Percentiles rank a stretch among this genome's conserved stretches.
Conservation (phyloP, 352 stramenopile genomes). For the Phytophthora melonis region DNA sequence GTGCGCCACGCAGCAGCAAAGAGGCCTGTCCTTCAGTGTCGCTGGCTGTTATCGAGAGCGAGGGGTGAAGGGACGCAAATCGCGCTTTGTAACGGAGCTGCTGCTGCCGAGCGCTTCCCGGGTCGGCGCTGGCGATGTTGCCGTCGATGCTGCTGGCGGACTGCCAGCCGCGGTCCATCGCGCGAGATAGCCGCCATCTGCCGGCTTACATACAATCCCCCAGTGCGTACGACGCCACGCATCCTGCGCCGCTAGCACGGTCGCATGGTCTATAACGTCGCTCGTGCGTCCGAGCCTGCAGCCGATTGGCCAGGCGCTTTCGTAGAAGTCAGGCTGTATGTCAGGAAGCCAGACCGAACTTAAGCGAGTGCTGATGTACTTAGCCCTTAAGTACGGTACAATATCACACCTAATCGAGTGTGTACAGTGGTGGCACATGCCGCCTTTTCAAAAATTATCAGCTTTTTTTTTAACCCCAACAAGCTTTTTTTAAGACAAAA, state of each 20-base stretch:
- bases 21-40: constrained; percentile 27
- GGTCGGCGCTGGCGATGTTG: neutral
- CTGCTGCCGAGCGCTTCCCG: neutral
- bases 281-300: neutral
- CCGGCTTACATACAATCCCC: constrained; percentile 21
- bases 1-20: neutral
- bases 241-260: constrained; percentile 17
- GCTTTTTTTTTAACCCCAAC: too few relatives aligned
- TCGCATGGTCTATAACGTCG: neutral
- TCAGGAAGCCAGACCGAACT: neutral
- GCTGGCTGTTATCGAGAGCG: constrained; percentile 12
- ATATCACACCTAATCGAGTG: neutral
- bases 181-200: constrained; percentile 27
- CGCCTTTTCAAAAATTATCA: too few relatives aligned
- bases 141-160: neutral
- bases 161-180: constrained; percentile 21
- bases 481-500: too few relatives aligned
- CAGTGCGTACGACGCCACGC: constrained; percentile 22
- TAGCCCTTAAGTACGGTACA: neutral
- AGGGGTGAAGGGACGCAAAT: constrained; percentile 27
- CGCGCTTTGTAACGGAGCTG: constrained; percentile 27
- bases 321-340: neutral
- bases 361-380: neutral
- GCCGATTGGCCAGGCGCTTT: neutral
- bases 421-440: too few relatives aligned